phyloP scores from a whole-genome alignment of 208 protist genomes.

The Wallacemonas sp. region DNA sequence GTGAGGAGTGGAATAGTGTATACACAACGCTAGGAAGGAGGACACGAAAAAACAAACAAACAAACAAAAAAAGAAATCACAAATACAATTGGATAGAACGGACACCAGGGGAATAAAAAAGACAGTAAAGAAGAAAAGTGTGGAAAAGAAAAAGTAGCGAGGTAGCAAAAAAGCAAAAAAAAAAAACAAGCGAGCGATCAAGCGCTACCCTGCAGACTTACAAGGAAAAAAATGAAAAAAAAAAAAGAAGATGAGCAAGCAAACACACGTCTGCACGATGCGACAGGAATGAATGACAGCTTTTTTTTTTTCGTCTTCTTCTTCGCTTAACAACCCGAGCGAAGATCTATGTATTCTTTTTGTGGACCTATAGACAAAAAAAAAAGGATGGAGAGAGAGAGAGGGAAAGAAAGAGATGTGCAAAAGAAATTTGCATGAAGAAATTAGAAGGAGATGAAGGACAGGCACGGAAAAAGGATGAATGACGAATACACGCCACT shows the following conservation, averaged over 20 bases:
- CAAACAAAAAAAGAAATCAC: not conserved
- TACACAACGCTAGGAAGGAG: too few relatives aligned
- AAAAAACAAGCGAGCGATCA: not conserved
- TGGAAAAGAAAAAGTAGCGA: not conserved
- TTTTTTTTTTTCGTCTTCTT: too few relatives aligned
- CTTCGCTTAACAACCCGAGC: too few relatives aligned
- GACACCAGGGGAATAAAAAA: conserved; percentile 8
- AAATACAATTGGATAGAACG: not conserved
- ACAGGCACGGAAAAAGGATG: not conserved
- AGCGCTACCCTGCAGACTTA: not conserved
- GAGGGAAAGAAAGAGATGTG: not conserved
- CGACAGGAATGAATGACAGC: too few relatives aligned
- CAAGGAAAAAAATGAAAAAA: conserved; percentile 1
- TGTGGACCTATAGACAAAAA: not conserved
- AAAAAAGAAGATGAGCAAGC: not conserved
- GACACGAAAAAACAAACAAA: conserved; percentile 7
- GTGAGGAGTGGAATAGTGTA: too few relatives aligned
- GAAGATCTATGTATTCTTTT: not conserved
- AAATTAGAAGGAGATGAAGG: not conserved
- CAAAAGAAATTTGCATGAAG: not conserved
- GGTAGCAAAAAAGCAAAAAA: not conserved
- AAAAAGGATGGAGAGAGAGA: not conserved
- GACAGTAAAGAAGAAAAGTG: not conserved
- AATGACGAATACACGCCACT: not conserved
- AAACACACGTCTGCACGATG: too few relatives aligned